Percentiles rank a stretch among this genome's conserved stretches.
These are phyloP conservation scores for Parasarocladium wereldwijsianum DNA, from an alignment of 2,329 filamentous ascomycete genomes.

Conservation along the genomic window DNA sequence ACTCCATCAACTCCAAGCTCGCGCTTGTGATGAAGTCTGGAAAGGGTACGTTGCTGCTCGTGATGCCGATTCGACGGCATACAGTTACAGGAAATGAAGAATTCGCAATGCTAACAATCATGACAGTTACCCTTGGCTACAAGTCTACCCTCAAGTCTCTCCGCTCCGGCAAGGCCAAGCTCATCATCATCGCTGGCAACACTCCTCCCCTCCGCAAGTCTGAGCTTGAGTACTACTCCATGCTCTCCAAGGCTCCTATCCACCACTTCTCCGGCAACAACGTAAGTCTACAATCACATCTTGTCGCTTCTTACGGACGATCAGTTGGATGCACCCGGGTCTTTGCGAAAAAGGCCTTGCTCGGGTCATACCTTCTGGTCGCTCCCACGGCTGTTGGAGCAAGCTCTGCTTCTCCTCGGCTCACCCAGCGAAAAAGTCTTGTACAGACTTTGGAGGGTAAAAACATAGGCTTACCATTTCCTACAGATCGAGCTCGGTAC, in stretches of 20 bases:
- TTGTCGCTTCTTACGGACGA: no score
- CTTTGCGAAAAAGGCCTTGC: not conserved
- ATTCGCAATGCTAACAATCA: constrained; percentile 3
- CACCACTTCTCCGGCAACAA: constrained; percentile 99
- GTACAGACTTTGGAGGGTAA: constrained; percentile 79
- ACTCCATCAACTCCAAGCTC: constrained; percentile 49
- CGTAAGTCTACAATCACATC: constrained; percentile 50
- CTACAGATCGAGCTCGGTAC: constrained; percentile 92
- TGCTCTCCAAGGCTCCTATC: constrained; percentile 86
- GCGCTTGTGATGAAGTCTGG: constrained; percentile 51
- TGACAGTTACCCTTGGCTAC: constrained; percentile 25
- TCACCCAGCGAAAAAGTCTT: constrained; percentile 87
- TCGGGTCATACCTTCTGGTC: not conserved
- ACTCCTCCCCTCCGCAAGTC: constrained; percentile 95
- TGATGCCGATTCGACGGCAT: not conserved
- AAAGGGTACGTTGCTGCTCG: constrained; percentile 48
- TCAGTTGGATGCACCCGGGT: not conserved
- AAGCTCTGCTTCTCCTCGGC: constrained; percentile 6
- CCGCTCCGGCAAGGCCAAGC: constrained; percentile 94
- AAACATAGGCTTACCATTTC: constrained; percentile 42
- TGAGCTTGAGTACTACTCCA: constrained; percentile 91
- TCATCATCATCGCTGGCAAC: constrained; percentile 88
- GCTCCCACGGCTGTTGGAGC: constrained; percentile 3
- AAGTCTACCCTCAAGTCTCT: constrained; percentile 59
- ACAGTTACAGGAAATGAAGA: not conserved